Conservation (phyloP, 2,329 filamentous ascomycete genomes). For the Aspergillus hiratsukae region DNA sequence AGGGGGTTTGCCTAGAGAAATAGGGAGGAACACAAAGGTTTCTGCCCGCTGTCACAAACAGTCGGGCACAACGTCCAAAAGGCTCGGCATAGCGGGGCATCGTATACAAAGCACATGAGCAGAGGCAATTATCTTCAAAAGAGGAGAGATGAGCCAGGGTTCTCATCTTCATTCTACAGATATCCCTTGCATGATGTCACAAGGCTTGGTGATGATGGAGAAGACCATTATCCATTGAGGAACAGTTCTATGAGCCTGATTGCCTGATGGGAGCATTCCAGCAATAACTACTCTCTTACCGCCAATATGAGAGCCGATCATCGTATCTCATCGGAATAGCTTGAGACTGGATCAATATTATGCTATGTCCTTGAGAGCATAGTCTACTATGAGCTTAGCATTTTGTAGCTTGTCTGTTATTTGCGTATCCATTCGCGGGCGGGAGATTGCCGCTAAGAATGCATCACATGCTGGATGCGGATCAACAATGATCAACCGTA, state of each 20-base stretch:
- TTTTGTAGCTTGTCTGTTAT: background rate
- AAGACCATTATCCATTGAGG: background rate
- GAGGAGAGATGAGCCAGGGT: background rate
- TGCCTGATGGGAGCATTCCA: background rate
- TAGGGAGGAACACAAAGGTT: background rate
- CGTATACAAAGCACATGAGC: background rate
- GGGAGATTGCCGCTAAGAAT: background rate
- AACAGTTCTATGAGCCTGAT: background rate
- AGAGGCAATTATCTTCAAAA: background rate
- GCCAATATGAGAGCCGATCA: background rate
- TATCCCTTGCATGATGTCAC: background rate
- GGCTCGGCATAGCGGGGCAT: conserved; percentile 12
- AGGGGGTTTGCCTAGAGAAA: background rate
- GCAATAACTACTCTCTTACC: background rate
- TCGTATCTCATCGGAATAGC: background rate
- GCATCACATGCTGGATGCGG: background rate
- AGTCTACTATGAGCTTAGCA: background rate
- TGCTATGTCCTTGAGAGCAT: background rate
- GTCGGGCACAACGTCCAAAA: conserved; percentile 1
- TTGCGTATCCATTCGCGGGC: background rate
- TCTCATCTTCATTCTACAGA: background rate
- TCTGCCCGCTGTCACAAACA: background rate
- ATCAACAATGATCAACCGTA: background rate
- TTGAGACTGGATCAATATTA: background rate
- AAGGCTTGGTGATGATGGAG: background rate